phyloP scores from a whole-genome alignment of 2,329 filamentous ascomycete genomes.

The Metarhizium humberi region DNA sequence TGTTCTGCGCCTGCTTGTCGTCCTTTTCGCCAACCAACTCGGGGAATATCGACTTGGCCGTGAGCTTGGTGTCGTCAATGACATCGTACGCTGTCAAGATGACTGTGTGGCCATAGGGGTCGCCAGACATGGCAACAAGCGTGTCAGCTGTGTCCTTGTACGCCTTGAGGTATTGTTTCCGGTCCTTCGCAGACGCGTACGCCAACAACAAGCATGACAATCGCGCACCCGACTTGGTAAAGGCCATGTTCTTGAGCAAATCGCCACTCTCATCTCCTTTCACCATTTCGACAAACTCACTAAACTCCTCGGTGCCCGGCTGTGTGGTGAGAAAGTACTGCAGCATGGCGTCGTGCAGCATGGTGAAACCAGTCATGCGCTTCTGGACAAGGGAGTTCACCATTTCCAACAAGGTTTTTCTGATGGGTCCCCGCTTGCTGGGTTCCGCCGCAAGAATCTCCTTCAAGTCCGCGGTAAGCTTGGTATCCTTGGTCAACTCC shows the following conservation, averaged over 20 bases:
- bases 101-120: slow-evolving; percentile 68
- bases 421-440: slow-evolving; percentile 78
- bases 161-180: slow-evolving; percentile 76
- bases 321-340: slow-evolving; percentile 85
- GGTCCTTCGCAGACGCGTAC: slow-evolving; percentile 81
- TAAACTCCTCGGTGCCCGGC: slow-evolving; percentile 69
- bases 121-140: slow-evolving; percentile 74
- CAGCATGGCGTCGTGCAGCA: slow-evolving; percentile 96
- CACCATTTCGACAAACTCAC: slow-evolving; percentile 79
- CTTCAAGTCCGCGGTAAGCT: slow-evolving; percentile 58
- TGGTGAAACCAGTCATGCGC: slow-evolving; percentile 92
- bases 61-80: slow-evolving; percentile 88
- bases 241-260: slow-evolving; percentile 88
- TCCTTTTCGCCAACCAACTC: slow-evolving; percentile 71
- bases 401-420: slow-evolving; percentile 75
- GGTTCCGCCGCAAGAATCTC: slow-evolving; percentile 67
- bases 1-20: slow-evolving; percentile 51
- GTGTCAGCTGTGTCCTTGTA: slow-evolving; percentile 65
- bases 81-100: slow-evolving; percentile 83
- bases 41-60: slow-evolving; percentile 74
- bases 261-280: slow-evolving; percentile 90
- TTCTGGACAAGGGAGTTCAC: slow-evolving; percentile 94
- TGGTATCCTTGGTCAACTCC: slow-evolving; percentile 44
- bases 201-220: slow-evolving; percentile 76
- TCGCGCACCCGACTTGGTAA: slow-evolving; percentile 80